These are phyloP conservation scores for Plenodomus lindquistii DNA, from an alignment of 2,329 filamentous ascomycete genomes.

Conservation along the genomic window DNA sequence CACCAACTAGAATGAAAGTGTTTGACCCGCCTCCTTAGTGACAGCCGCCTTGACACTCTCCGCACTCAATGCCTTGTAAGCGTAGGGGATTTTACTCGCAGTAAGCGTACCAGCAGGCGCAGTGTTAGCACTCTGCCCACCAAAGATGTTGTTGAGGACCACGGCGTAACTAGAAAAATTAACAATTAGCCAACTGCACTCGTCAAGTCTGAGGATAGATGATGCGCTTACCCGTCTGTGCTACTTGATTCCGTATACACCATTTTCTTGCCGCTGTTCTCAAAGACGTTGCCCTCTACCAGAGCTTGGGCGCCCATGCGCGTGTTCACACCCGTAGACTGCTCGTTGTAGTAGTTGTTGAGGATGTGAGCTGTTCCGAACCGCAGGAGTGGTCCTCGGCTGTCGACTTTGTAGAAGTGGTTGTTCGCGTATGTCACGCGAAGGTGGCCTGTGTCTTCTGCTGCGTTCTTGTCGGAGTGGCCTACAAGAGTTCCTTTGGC, in stretches of 20 bases:
- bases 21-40: conserved; percentile 30
- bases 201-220: not conserved
- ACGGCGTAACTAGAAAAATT: conserved; percentile 39
- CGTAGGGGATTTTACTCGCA: conserved; percentile 52
- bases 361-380: conserved; percentile 67
- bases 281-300: conserved; percentile 55
- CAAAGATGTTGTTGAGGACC: conserved; percentile 49
- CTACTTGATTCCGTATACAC: conserved; percentile 58
- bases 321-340: conserved; percentile 45
- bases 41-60: conserved; percentile 53
- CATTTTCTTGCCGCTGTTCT: conserved; percentile 61
- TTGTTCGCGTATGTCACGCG: conserved; percentile 69
- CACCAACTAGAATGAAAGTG: conserved; percentile 11
- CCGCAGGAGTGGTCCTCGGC: conserved; percentile 63
- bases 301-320: conserved; percentile 48
- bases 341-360: conserved; percentile 51
- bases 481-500: conserved; percentile 62
- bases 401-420: conserved; percentile 66
- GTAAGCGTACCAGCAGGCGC: conserved; percentile 56
- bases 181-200: conserved; percentile 18
- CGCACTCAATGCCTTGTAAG: conserved; percentile 57
- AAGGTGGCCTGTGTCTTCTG: conserved; percentile 61
- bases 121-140: conserved; percentile 50
- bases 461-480: conserved; percentile 61
- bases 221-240: conserved; percentile 36